phyloP scores from a whole-genome alignment of 345 rosid genomes.

The Brassica juncea region DNA sequence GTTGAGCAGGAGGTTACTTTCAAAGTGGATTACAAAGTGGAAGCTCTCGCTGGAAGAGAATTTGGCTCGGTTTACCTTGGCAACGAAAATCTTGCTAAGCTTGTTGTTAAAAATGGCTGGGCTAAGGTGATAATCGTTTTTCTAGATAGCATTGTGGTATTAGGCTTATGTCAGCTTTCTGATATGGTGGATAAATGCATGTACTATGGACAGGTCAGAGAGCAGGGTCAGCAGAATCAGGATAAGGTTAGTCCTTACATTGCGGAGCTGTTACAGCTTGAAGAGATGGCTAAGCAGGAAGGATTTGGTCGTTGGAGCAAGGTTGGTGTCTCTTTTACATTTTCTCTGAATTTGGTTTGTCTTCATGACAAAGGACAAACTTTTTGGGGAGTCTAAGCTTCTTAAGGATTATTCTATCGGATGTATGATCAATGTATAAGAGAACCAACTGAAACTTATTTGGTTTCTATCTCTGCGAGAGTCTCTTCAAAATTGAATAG shows the following conservation, averaged over 20 bases:
- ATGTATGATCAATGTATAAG: not conserved
- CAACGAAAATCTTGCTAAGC: constrained; percentile 69
- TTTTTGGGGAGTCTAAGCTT: not conserved
- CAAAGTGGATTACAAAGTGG: constrained; percentile 74
- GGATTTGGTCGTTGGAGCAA: constrained; percentile 89
- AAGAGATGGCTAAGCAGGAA: constrained; percentile 81
- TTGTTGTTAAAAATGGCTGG: constrained; percentile 84
- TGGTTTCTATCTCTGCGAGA: constrained; percentile 11
- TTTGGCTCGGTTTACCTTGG: constrained; percentile 91
- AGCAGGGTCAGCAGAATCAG: constrained; percentile 75
- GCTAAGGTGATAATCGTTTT: constrained; percentile 63
- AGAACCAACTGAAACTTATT: not conserved
- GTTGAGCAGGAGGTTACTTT: constrained; percentile 78
- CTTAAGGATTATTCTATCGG: not conserved
- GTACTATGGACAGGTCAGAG: constrained; percentile 66
- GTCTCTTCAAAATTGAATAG: not conserved
- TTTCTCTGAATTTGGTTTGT: constrained; percentile 1
- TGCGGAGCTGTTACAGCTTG: constrained; percentile 57
- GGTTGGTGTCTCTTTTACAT: constrained; percentile 46
- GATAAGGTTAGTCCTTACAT: constrained; percentile 92
- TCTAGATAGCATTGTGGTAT: constrained; percentile 37
- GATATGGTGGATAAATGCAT: constrained; percentile 3
- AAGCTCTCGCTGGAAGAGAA: constrained; percentile 69
- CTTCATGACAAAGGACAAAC: not conserved
- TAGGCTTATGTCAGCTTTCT: constrained; percentile 10